phyloP scores from a whole-genome alignment of 2,329 filamentous ascomycete species.

The Xylariaceae sp. region DNA sequence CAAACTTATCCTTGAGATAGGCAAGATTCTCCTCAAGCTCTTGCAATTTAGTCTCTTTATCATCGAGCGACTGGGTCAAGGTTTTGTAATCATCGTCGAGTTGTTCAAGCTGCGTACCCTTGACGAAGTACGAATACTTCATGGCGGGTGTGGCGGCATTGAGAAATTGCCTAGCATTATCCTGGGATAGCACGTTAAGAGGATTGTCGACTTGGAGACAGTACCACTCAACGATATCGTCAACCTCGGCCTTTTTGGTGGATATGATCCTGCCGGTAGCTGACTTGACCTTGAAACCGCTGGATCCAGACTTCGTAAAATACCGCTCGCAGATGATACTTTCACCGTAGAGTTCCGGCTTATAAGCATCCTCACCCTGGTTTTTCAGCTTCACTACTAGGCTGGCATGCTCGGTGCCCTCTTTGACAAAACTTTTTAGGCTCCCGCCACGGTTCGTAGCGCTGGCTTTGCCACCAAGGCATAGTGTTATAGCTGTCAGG shows the following conservation, averaged over 20 bases:
- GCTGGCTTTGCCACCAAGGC: constrained; percentile 89
- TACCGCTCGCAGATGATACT: constrained; percentile 87
- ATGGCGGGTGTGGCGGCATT: constrained; percentile 74
- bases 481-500: constrained; percentile 85
- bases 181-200: constrained; percentile 90
- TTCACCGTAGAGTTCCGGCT: constrained; percentile 73
- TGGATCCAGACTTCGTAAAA: constrained; percentile 68
- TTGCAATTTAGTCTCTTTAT: constrained; percentile 58
- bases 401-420: constrained; percentile 69
- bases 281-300: constrained; percentile 83
- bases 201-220: constrained; percentile 94
- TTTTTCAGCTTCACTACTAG: constrained; percentile 89
- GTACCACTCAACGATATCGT: constrained; percentile 90
- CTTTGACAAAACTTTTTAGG: constrained; percentile 85
- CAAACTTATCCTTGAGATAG: constrained; percentile 49
- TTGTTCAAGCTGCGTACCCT: constrained; percentile 88
- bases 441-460: constrained; percentile 88
- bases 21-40: constrained; percentile 59
- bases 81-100: constrained; percentile 87
- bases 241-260: constrained; percentile 77
- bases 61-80: constrained; percentile 72
- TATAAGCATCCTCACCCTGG: constrained; percentile 75
- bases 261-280: constrained; percentile 65
- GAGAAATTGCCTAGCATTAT: constrained; percentile 88
- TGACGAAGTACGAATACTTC: constrained; percentile 96